Evolutionary conservation across 768 basidiomycete species (phyloP).

Genomic region (Panus rudis): DNA sequence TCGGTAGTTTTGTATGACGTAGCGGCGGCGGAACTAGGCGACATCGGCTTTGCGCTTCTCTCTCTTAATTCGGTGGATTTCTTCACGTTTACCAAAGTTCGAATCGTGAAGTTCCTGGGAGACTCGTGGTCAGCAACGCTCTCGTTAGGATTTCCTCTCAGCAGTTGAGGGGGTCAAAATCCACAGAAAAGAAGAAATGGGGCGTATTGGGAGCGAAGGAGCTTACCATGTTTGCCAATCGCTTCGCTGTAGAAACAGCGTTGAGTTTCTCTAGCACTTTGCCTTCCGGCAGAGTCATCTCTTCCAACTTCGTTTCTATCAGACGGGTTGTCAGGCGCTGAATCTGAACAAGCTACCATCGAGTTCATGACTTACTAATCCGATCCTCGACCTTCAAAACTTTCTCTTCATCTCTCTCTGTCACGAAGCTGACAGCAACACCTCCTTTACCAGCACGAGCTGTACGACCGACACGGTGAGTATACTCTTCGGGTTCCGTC

Average conservation of each 20-base stretch:
- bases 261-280: conserved; percentile 82
- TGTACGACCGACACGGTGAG: conserved; percentile 91
- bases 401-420: conserved; percentile 84
- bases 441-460: conserved; percentile 88
- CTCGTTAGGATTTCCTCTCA: not conserved
- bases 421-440: conserved; percentile 89
- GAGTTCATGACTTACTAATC: conserved; percentile 53
- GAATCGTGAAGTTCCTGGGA: conserved; percentile 77
- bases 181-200: not conserved
- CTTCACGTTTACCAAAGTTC: conserved; percentile 83
- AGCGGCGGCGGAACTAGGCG: no score
- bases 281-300: conserved; percentile 71
- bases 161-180: not conserved
- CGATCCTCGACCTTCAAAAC: conserved; percentile 79
- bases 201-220: not conserved
- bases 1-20: no score
- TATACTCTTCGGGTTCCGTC: conserved; percentile 84
- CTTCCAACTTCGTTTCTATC: conserved; percentile 66
- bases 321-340: conserved; percentile 1
- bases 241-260: conserved; percentile 85
- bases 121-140: not conserved
- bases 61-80: conserved; percentile 66
- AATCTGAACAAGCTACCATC: no score
- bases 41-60: conserved; percentile 23
- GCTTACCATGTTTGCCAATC: conserved; percentile 88